Evolutionary conservation across 805 yeast genomes (phyloP).

Genomic region (Priceomyces melissophilus): DNA sequence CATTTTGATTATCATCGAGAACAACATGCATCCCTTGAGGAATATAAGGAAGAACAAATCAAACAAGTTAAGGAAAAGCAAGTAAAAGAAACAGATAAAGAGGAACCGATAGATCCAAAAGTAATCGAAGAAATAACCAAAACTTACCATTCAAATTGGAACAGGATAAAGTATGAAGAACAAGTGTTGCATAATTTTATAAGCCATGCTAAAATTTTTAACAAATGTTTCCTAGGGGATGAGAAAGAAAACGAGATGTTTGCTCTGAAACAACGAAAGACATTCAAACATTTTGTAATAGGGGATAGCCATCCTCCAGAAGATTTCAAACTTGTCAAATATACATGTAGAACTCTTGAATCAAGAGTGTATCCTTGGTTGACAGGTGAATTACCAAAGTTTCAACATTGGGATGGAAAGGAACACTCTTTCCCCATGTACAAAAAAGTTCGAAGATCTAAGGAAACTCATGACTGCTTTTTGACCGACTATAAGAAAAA

Average conservation of each 20-base stretch:
- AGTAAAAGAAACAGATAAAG: slow-evolving; percentile 4
- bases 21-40: slow-evolving; percentile 10
- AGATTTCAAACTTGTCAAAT: neutral
- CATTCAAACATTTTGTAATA: neutral
- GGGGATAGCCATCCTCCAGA: neutral
- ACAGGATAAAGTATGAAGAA: slow-evolving; percentile 15
- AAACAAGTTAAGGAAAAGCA: slow-evolving; percentile 2
- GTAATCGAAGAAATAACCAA: slow-evolving; percentile 8
- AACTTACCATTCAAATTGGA: slow-evolving; percentile 11
- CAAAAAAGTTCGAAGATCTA: neutral
- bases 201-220: slow-evolving; percentile 20
- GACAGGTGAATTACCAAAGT: slow-evolving; percentile 16
- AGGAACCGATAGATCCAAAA: slow-evolving; percentile 5
- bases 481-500: slow-evolving; percentile 10
- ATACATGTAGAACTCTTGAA: slow-evolving; percentile 10
- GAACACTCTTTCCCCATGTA: slow-evolving; percentile 1
- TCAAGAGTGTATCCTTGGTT: slow-evolving; percentile 23
- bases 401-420: slow-evolving; percentile 7
- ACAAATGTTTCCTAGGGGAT: slow-evolving; percentile 17
- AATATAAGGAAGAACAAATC: slow-evolving; percentile 7
- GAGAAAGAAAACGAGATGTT: neutral
- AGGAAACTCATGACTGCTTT: slow-evolving; percentile 3
- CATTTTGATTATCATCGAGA: slow-evolving; percentile 12
- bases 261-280: slow-evolving; percentile 1
- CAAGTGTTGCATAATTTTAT: slow-evolving; percentile 21